phyloP scores from a whole-genome alignment of 1,139 yeast species.

The Yamadazyma sp. region DNA sequence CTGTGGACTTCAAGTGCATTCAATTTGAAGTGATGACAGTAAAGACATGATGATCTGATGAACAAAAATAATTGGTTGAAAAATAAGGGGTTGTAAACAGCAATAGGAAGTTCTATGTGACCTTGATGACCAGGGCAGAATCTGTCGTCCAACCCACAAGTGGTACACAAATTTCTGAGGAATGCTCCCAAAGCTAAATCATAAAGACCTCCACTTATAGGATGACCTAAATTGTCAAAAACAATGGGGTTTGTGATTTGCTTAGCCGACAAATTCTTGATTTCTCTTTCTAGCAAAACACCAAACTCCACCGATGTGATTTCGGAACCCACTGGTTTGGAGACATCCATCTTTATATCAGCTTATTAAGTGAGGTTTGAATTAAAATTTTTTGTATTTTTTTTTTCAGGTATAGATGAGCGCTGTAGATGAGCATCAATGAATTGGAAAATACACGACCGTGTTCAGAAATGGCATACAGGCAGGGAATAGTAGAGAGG shows the following conservation, averaged over 20 bases:
- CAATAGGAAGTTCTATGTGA: constrained; percentile 93
- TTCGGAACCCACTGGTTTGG: constrained; percentile 94
- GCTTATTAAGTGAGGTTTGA: constrained; percentile 1
- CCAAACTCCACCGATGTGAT: constrained; percentile 92
- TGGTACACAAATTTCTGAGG: constrained; percentile 81
- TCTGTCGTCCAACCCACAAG: constrained; percentile 94
- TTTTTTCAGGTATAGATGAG: constrained; percentile 1
- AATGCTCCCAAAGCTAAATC: constrained; percentile 95
- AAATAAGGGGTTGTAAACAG: constrained; percentile 92
- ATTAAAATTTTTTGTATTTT: constrained; percentile 11
- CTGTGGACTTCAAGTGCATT: constrained; percentile 68
- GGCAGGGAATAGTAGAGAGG: no score
- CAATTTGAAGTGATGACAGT: constrained; percentile 83
- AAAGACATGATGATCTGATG: constrained; percentile 82
- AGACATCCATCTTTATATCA: constrained; percentile 74
- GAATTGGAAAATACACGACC: neutral
- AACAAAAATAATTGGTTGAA: constrained; percentile 87
- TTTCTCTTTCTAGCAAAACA: constrained; percentile 77
- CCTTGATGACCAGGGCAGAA: constrained; percentile 99
- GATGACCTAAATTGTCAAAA: constrained; percentile 94
- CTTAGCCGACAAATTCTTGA: constrained; percentile 84
- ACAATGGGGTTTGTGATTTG: constrained; percentile 95
- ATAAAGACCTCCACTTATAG: constrained; percentile 88
- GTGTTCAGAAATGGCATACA: no score
- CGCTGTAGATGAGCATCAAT: constrained; percentile 11